Evolutionary conservation across 83 land plant species (phyloP), one percentile per base, ranked within the genome.

Genomic region (Thuja plicata): DNA sequence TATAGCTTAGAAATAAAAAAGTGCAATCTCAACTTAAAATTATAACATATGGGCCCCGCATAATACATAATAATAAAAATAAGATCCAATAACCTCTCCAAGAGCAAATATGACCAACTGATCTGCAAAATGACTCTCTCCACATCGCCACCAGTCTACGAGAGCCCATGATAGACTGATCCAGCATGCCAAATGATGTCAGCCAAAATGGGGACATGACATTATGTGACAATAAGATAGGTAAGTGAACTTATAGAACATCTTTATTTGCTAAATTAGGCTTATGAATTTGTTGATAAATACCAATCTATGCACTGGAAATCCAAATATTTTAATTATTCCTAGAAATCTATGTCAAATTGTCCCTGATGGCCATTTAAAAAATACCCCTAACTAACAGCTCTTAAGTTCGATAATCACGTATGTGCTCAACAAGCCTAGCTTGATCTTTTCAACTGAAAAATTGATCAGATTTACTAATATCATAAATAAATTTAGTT

Each of bases 401-500:
- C 85, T 24, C 32, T 86, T 70, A 86, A 55, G 54, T 35, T 38
- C 34, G 87, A 57, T 57, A 86, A 86, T 86, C 87, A 86, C 38
- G 74, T 24, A 92, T 74, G 43, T 94, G 91, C 30, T 91, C 89
- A 45, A 76, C 88, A 71, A 94, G 89, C 50, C 90, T 92, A 30
- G 37, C 40, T 84, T 91, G 88, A 74, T 86, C 94, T 21, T 90
- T 84, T 73, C 81, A 90, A 0, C 88, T n/a, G 70, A 89, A 81
- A 84, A 89, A 88, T 5, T 90, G 92, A 89, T 94, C 91, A 60
- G 87, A 89, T 38, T 89, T 89, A 70, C 66, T 89, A 77, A 95
- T 93, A 82, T 91, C 91, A n/a, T 62, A 35, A 13, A 93, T 37
- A 86, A 96, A 95, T 17, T 45, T 13, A 32, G n/a, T 88, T n/a